These are phyloP conservation scores for Fusarium pseudoanthophilum DNA, from an alignment of 2,329 filamentous ascomycete species.

Conservation along the genomic window DNA sequence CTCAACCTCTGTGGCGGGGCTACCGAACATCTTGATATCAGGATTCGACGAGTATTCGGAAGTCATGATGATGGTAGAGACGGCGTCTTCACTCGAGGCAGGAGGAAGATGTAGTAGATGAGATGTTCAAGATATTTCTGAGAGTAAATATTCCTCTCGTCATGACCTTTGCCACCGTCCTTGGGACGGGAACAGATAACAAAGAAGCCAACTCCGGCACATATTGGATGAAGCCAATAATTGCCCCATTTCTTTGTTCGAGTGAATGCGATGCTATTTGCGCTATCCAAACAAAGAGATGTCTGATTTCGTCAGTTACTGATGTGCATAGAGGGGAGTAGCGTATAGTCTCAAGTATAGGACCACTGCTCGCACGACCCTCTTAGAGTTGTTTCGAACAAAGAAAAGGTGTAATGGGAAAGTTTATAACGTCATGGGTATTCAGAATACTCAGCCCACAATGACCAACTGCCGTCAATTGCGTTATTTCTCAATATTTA, in stretches of 20 bases:
- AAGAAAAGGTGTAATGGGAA: constrained; percentile 10
- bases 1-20: not conserved
- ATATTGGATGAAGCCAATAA: not conserved
- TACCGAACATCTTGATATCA: not conserved
- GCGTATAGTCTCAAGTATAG: not conserved
- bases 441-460: not conserved
- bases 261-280: not conserved
- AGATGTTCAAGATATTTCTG: not conserved
- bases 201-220: constrained; percentile 29
- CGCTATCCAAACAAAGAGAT: constrained; percentile 14
- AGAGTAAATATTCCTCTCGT: not conserved
- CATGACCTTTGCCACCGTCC: not conserved
- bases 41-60: not conserved
- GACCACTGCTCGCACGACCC: not conserved
- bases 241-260: constrained; percentile 32
- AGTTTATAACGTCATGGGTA: constrained; percentile 4
- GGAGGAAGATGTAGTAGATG: not conserved
- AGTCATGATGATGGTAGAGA: constrained; percentile 13
- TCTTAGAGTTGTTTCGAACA: constrained; percentile 31
- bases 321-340: not conserved
- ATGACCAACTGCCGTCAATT: not conserved
- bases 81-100: not conserved
- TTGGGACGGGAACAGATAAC: constrained; percentile 17
- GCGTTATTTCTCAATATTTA: not conserved
- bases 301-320: not conserved